Evolutionary conservation across 305 asterid species (phyloP), one percentile per base, ranked within the genome.

Genomic region (Ruellia speciosa): DNA sequence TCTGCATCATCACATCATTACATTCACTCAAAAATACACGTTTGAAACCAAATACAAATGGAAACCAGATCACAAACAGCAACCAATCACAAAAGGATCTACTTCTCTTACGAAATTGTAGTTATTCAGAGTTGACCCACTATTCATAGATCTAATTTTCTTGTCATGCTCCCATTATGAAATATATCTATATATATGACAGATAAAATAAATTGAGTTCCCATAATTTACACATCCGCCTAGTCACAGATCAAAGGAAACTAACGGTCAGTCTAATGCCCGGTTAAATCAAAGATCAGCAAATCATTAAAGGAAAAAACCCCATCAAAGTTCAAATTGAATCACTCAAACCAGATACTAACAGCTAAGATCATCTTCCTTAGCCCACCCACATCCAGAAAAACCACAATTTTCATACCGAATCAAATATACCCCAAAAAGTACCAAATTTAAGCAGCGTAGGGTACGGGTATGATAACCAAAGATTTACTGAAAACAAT

Each of bases 1-100:
- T 84, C 99, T 88, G 83, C 76, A 71, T 67, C 15, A 57, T 65
- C 13, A 49, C 56, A 71, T 65, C 65, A 53, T 45, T 59, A 53
- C 41, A 64, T 50, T 49, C 43, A 51, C 15, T n/a, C 18, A 55
- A 50, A 11, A 63, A 59, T 49, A 47, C 24, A 58, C 56, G 34
- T 16, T 46, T 3, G n/a, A 66, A 31, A 33, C 0, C 18, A 55
- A 45, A 28, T 49, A n/a, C 0, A 28, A 47, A 20, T 12, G 34
- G 12, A 34, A 40, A 56, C 13, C 12, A 54, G 24, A 40, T 20
- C 62, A 12, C 24, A 65, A 47, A 43, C 15, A 37, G 24, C n/a
- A 58, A 49, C 37, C 18, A 19, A 33, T 19, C 18, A 56, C 9
- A 35, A 31, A 10, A 60, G 6, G 49, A 14, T 48, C 56, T 61